A percentile compares a stretch with the other conserved stretches of the same genome.
These are phyloP conservation scores for Eucalyptus leucophloia DNA, from an alignment of 345 rosid species.

Conservation along the genomic window DNA sequence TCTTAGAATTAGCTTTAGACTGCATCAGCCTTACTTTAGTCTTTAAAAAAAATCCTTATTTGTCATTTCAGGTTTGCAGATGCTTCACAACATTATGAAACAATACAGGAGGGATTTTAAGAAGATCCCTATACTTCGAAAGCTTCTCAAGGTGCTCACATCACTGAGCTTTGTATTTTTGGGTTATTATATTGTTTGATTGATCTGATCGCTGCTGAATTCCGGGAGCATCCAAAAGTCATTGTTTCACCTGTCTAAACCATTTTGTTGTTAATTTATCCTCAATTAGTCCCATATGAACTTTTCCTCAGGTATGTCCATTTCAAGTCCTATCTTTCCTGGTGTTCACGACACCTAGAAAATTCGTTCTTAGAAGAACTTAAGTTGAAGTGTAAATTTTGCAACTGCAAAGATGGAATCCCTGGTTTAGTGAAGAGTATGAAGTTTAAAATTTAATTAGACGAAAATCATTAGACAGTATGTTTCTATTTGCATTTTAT, in stretches of 20 bases:
- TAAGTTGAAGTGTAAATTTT: neutral
- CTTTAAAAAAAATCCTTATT: neutral
- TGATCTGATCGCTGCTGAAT: neutral
- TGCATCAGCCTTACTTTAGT: neutral
- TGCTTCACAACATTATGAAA: slow-evolving; percentile 97
- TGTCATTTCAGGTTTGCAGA: slow-evolving; percentile 61
- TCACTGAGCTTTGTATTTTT: neutral
- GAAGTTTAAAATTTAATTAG: neutral
- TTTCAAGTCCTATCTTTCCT: neutral
- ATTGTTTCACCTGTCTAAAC: neutral
- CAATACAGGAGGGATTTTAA: slow-evolving; percentile 82
- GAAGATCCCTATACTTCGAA: slow-evolving; percentile 92
- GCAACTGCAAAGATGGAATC: neutral
- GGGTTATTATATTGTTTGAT: neutral
- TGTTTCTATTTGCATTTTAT: neutral
- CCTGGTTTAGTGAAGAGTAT: neutral
- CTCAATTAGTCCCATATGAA: neutral
- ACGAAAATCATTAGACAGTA: neutral
- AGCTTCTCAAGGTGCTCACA: slow-evolving; percentile 76
- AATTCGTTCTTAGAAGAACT: neutral
- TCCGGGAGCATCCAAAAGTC: neutral
- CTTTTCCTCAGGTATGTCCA: neutral
- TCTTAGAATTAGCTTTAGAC: slow-evolving; percentile 1
- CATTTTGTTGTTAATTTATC: neutral
- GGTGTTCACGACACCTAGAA: neutral